Evolutionary conservation across 169 alveolate genomes (phyloP).

Genomic region (Theileria annulata): DNA sequence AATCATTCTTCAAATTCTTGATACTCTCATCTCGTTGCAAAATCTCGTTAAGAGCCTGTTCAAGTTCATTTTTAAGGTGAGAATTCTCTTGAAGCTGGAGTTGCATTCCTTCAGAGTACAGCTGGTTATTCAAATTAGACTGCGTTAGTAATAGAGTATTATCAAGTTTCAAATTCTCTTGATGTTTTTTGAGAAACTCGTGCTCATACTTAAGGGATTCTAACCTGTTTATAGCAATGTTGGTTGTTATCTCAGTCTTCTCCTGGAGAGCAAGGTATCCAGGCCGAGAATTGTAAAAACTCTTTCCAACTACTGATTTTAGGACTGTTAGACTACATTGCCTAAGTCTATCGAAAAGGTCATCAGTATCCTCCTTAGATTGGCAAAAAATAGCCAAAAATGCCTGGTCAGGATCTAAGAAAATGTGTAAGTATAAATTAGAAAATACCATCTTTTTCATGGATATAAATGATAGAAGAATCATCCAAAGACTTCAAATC

Average conservation of each 20-base stretch:
- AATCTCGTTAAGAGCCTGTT: conserved; percentile 44
- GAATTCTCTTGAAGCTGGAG: conserved; percentile 53
- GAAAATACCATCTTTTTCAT: conserved; percentile 15
- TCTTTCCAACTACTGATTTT: conserved; percentile 25
- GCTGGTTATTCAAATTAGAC: conserved; percentile 53
- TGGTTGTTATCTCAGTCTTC: conserved; percentile 22
- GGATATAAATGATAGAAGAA: conserved; percentile 6
- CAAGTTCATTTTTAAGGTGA: conserved; percentile 42
- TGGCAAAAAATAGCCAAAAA: conserved; percentile 42
- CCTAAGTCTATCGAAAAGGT: conserved; percentile 7
- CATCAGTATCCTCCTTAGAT: conserved; percentile 10
- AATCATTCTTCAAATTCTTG: conserved; percentile 8
- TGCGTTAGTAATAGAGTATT: conserved; percentile 56
- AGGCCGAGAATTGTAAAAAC: not conserved
- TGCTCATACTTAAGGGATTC: conserved; percentile 58
- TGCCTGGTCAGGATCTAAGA: conserved; percentile 23
- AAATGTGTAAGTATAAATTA: not conserved
- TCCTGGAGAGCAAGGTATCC: conserved; percentile 2
- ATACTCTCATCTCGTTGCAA: conserved; percentile 14
- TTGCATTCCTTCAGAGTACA: conserved; percentile 45
- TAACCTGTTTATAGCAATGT: conserved; percentile 35
- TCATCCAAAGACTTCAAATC: conserved; percentile 5
- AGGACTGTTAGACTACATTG: conserved; percentile 55
- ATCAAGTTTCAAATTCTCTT: conserved; percentile 49
- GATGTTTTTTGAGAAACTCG: conserved; percentile 37